phyloP scores from a whole-genome alignment of 495 filamentous ascomycete species.

The Aspergillus coremiiformis region DNA sequence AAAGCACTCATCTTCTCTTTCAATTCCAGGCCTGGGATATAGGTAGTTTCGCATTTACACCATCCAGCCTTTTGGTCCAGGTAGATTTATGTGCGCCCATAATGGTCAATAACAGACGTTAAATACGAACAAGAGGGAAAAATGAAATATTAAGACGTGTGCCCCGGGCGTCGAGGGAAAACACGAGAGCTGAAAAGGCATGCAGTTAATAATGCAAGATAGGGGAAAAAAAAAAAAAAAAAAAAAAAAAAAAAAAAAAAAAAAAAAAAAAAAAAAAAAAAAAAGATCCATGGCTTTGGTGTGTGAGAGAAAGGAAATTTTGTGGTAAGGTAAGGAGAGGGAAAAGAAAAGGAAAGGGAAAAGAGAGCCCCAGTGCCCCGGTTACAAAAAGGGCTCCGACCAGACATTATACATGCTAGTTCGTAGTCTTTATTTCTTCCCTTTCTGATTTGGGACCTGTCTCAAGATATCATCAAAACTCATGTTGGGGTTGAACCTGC shows the following conservation, averaged over 20 bases:
- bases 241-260: constrained; percentile 10
- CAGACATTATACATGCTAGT: background rate
- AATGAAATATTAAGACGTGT: background rate
- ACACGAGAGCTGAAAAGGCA: background rate
- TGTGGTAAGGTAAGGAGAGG: constrained; percentile 5
- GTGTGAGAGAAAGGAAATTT: constrained; percentile 5
- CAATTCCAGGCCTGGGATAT: background rate
- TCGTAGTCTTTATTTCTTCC: constrained; percentile 30
- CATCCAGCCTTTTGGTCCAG: constrained; percentile 21
- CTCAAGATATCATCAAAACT: constrained; percentile 48
- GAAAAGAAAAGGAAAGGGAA: constrained; percentile 7
- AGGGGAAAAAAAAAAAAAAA: constrained; percentile 14
- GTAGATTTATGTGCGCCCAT: constrained; percentile 28
- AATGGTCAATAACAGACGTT: constrained; percentile 14
- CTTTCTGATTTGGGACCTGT: constrained; percentile 38
- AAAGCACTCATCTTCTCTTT: background rate
- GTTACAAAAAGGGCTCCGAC: background rate
- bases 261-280: constrained; percentile 9
- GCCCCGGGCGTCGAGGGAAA: background rate
- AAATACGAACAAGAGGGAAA: constrained; percentile 4
- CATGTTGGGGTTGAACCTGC: constrained; percentile 44
- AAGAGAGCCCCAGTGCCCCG: background rate
- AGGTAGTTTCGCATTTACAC: constrained; percentile 16
- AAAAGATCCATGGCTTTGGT: background rate
- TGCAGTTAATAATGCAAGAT: background rate